Evolutionary conservation across 805 yeast genomes (phyloP), one percentile per base, ranked within the genome.

Genomic region (Hanseniaspora osmophila): DNA sequence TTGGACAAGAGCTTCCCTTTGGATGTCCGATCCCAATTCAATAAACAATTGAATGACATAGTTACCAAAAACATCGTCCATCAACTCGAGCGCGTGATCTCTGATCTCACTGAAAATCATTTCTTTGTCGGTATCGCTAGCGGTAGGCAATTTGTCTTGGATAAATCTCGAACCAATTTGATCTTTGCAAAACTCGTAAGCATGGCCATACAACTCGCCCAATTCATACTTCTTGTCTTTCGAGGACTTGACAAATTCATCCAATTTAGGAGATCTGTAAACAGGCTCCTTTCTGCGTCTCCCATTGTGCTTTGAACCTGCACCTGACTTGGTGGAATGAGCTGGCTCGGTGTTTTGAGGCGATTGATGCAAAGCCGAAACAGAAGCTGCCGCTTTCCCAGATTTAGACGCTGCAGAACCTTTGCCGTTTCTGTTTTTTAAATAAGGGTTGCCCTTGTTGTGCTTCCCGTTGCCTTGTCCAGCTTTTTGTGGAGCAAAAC

Each of bases 11-110:
- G 80, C 70, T 30, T 75, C 70, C 55, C 74, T 77, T 59, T 90
- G 96, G 19, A 76, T 71, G 22, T 63, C 70, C 3, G 79, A 68
- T 30, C 96, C 96, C 55, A 67, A 71, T 64, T 92, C 97, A 62
- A 92, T 85, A 57, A 78, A 84, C 62, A 90, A 88, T 63, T 92
- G 99, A 47, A 92, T 84, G 27, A 92, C 96, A 59, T 92, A 92
- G 62, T 92, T 92, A 47, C 99, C 99, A 64, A 92, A 92, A 9
- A 92, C 98, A 67, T 92, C 98, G 15, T 94, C 86, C 81, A 88
- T 84, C 50, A 92, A 68, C 46, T 81, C 87, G 46, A 80, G 69
- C 3, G 88, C 74, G 50, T 77, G 74, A 19, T 77, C 80, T 55
- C 87, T 68, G 33, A 92, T 78, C 63, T 88, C 96, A 51, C 79